Conservation (phyloP, 208 protist species). For the Vickermania spadyakhi region DNA sequence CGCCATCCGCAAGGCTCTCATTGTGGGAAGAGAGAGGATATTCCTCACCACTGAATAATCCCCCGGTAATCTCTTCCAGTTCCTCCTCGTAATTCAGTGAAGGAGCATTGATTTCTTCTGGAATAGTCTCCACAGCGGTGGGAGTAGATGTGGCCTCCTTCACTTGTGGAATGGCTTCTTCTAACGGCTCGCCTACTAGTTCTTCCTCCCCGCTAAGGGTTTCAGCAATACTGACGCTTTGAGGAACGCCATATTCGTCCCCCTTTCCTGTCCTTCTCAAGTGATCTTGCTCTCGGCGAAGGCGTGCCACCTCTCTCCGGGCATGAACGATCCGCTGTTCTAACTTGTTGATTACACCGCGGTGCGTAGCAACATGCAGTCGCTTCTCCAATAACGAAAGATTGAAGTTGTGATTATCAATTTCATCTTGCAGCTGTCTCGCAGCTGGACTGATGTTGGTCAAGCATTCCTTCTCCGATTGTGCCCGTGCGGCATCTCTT, state of each 20-base stretch:
- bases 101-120: neutral
- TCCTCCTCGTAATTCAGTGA: conserved; percentile 6
- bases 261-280: conserved; percentile 48
- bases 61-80: conserved; percentile 1
- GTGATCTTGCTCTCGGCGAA: conserved; percentile 81
- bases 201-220: conserved; percentile 33
- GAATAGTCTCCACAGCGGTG: neutral
- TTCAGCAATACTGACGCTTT: conserved; percentile 70
- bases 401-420: conserved; percentile 69
- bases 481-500: conserved; percentile 40
- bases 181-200: conserved; percentile 3
- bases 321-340: conserved; percentile 64
- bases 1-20: neutral
- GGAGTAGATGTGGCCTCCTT: neutral
- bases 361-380: conserved; percentile 62
- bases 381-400: conserved; percentile 75
- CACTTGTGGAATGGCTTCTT: conserved; percentile 8
- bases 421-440: conserved; percentile 32
- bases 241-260: conserved; percentile 47
- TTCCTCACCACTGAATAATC: neutral
- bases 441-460: neutral
- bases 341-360: conserved; percentile 55
- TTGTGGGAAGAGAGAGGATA: neutral
- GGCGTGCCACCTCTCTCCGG: conserved; percentile 59
- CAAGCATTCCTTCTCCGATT: conserved; percentile 19